Evolutionary conservation across 2,329 filamentous ascomycete species (phyloP).

Genomic region (Colletotrichum agaves): DNA sequence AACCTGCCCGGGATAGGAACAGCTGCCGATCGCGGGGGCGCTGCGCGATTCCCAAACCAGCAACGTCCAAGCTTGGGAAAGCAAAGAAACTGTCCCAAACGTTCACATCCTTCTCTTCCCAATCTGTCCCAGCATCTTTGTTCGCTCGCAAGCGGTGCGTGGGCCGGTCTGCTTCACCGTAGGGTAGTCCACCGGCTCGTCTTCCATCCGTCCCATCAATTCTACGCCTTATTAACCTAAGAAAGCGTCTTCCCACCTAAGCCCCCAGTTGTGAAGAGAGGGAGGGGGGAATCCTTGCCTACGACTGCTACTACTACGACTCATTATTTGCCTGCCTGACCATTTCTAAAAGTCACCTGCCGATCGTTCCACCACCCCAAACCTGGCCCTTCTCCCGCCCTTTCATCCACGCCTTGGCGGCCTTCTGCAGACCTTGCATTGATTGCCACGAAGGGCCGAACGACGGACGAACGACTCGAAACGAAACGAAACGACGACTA

Average conservation of each 20-base stretch:
- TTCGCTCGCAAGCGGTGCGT: slow-evolving; percentile 24
- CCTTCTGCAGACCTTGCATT: slow-evolving; percentile 8
- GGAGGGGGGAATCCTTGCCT: too few species aligned
- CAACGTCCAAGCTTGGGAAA: slow-evolving; percentile 13
- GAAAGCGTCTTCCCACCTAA: slow-evolving; percentile 3
- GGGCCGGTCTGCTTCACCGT: slow-evolving; percentile 25
- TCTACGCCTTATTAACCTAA: slow-evolving; percentile 24
- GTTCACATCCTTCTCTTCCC: slow-evolving; percentile 11
- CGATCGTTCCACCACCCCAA: background rate
- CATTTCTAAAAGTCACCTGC: background rate
- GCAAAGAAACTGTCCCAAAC: background rate
- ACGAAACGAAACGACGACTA: slow-evolving; percentile 17
- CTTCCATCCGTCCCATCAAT: slow-evolving; percentile 28
- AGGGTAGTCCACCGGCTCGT: slow-evolving; percentile 11
- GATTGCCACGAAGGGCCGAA: slow-evolving; percentile 12
- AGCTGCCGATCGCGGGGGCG: slow-evolving; percentile 31
- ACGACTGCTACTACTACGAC: background rate
- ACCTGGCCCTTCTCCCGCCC: background rate
- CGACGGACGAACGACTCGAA: slow-evolving; percentile 25
- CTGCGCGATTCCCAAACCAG: slow-evolving; percentile 30
- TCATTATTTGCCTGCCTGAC: slow-evolving; percentile 4
- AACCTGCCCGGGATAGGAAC: slow-evolving; percentile 19
- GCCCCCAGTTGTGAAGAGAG: slow-evolving; percentile 9
- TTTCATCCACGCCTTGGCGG: slow-evolving; percentile 6
- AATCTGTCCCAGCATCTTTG: slow-evolving; percentile 11